Evolutionary conservation across 345 rosid genomes (phyloP).

Genomic region (Eucalyptus guilfoylei): DNA sequence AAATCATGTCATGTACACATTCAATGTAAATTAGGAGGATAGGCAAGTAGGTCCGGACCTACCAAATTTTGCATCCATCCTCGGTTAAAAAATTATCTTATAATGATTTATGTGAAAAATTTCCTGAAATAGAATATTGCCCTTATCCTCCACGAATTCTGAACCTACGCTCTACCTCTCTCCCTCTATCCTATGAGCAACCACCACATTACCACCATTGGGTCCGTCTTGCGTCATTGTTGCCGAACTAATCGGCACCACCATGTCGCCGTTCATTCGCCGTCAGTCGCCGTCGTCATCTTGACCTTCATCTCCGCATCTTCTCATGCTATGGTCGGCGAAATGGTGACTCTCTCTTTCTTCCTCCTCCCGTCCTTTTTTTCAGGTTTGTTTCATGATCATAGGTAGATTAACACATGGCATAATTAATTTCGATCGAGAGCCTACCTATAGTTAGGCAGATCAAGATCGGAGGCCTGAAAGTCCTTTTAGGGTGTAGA

Average conservation of each 20-base stretch:
- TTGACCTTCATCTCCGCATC: not conserved
- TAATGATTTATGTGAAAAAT: not conserved
- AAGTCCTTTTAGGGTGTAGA: too few relatives aligned
- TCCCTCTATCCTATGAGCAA: not conserved
- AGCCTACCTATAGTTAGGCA: too few relatives aligned
- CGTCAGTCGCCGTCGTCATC: not conserved
- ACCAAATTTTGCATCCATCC: not conserved
- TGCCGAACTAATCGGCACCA: too few relatives aligned
- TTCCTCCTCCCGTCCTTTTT: not conserved
- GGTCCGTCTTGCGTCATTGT: too few relatives aligned
- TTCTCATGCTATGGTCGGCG: not conserved
- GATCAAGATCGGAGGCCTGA: too few relatives aligned
- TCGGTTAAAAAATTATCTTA: not conserved
- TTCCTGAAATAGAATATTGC: not conserved
- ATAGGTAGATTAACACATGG: not conserved
- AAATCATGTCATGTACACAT: not conserved
- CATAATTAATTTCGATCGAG: too few relatives aligned
- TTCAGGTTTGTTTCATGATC: not conserved
- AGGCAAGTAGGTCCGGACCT: not conserved
- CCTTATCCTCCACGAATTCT: not conserved
- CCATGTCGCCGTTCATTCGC: not conserved
- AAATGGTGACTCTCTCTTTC: not conserved
- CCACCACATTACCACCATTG: too few relatives aligned
- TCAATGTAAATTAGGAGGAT: not conserved
- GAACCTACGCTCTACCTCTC: not conserved